Evolutionary conservation across 2,329 filamentous ascomycete species (phyloP).

Genomic region (Fusarium oligoseptatum): DNA sequence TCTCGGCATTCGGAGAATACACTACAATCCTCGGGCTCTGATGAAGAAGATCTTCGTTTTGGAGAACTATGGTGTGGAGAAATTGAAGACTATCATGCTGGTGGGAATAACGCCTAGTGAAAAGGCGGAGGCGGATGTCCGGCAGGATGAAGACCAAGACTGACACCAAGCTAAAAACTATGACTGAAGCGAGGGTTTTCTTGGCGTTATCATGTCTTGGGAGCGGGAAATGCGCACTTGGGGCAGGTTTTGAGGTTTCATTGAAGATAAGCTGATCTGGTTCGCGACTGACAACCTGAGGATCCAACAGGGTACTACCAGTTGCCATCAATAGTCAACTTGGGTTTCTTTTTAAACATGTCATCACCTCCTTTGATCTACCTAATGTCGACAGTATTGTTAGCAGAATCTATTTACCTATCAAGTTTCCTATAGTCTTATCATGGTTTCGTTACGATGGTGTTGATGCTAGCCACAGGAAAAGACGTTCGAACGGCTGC

Average conservation of each 20-base stretch:
- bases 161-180: background rate
- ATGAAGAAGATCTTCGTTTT: background rate
- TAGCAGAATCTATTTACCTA: background rate
- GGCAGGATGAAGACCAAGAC: constrained; percentile 15
- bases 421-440: background rate
- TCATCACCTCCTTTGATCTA: background rate
- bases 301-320: background rate
- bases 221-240: background rate
- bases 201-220: background rate
- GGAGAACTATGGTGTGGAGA: constrained; percentile 9
- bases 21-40: background rate
- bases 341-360: background rate
- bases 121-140: constrained; percentile 39
- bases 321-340: background rate
- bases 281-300: constrained; percentile 1
- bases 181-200: background rate
- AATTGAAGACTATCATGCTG: background rate
- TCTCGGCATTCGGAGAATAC: background rate
- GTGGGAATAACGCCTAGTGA: background rate
- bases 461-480: constrained; percentile 42
- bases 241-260: background rate
- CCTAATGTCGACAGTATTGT: background rate
- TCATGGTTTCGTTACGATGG: background rate
- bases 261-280: background rate
- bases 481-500: constrained; percentile 58